Base-by-base conservation (phyloP, 129 eudicot genomes). In the Gnaphalium uliginosum region DNA sequence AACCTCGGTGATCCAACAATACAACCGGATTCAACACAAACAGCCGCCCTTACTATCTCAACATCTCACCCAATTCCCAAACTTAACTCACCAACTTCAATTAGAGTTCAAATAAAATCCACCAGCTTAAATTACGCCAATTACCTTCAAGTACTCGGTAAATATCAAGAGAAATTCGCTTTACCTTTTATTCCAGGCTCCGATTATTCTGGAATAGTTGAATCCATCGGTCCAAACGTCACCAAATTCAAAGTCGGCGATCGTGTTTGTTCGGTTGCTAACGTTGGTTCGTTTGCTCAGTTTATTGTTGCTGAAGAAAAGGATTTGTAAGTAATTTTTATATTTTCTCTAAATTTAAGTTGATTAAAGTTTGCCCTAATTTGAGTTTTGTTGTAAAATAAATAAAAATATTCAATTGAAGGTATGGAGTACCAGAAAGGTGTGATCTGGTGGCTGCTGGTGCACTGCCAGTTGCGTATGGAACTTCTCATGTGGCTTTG, bases 401-500 rank as follows among this genome's bases (percentile, higher is more conserved):
- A 53, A 13, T n/a, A 53, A 17, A 18, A 5, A 13, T 63, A 2
- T 29, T 66, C 37, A 61, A 29, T 77, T 74, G 63, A 85, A 92
- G 99, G 92, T 84, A 76, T 78, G 72, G 51, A 22, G 94, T 95
- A 17, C 99, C 97, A 6, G 77, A 91, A 23, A 96, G 96, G 75
- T 95, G 99, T 79, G 99, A 95, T 84, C 76, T 95, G 79, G 87
- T 95, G 71, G 86, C 91, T 56, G 96, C 92, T 57, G 90, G 92
- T 78, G 99, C 94, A 73, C 89, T 95, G 53, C 94, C 97, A 8
- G 97, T 95, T 37, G 99, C 97, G 15, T 95, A 85, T 60, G 97
- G 99, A 58, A 95, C 99, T 39, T 91, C 99, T 48, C 99, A 95
- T 78, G 87, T 95, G 56, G 99, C 89, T 10, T 78, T 95, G 78